Base-by-base conservation (phyloP, 139 green algal genomes). In the Volvox reticuliferus region DNA sequence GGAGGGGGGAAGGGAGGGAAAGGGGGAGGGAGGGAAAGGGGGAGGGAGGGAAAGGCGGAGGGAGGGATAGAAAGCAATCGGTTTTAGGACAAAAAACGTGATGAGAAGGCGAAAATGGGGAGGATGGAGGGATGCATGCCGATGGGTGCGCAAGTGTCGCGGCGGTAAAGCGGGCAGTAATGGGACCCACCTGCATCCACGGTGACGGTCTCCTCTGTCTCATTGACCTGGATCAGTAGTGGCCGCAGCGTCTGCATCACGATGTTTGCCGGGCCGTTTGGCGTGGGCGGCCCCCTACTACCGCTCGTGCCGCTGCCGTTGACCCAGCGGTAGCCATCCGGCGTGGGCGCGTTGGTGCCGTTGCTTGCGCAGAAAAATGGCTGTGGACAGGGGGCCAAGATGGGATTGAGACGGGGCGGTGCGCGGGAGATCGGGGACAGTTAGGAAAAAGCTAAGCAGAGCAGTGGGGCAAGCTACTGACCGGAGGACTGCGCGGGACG, bases 171-270 rank as follows among this genome's bases (percentile, higher is more conserved):
- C n/a, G n/a, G n/a, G n/a, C n/a, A n/a, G n/a, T n/a, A n/a, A 55
- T 55, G 44, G 9, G 44, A 12, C 85, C 0, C 82, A 62, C 97
- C 96, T 1, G 96, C 96, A 24, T 95, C 93, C 0, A 98, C 96
- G 24, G 86, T 96, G 26, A 99, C 97, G 0, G 93, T 96, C 35
- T 90, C 0, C 2, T 88, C 83, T 0, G 91, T 90, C 82, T 98
- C 95, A 75, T 98, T 92, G 26, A 98, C 93, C 17, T 44, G 36
- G 69, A 96, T 95, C 50, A 89, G 80, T 28, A 95, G 81, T 18
- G 95, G 95, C 67, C 95, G 90, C 30, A 96, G 89, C 1, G 95
- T 95, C 26, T 63, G 91, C 89, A 97, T 92, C 26, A 92, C 73
- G 28, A 96, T 95, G 93, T 95, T 95, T 68, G 92, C 94, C 37